Conservation (phyloP, 495 filamentous ascomycete genomes). For the Penicillium canariense region DNA sequence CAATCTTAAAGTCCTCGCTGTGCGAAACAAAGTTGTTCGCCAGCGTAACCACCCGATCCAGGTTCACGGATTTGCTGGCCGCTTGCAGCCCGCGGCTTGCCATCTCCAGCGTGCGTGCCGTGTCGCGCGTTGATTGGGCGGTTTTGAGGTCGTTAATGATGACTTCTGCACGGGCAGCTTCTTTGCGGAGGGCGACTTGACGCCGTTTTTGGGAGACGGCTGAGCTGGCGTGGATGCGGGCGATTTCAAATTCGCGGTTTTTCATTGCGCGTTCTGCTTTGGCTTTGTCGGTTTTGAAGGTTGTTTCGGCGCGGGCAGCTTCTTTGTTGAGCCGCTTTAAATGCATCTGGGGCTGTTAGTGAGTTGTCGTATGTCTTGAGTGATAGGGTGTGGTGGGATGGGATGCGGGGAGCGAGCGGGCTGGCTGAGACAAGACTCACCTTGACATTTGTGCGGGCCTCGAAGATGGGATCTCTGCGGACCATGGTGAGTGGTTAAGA, state of each 20-base stretch:
- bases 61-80: constrained; percentile 44
- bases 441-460: constrained; percentile 52
- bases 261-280: constrained; percentile 52
- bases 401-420: background rate
- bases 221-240: constrained; percentile 47
- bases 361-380: constrained; percentile 4
- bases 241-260: constrained; percentile 50
- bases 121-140: constrained; percentile 47
- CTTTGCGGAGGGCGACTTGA: constrained; percentile 44
- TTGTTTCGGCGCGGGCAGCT: constrained; percentile 43
- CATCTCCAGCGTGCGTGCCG: constrained; percentile 43
- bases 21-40: constrained; percentile 49
- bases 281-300: constrained; percentile 48
- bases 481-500: constrained; percentile 38
- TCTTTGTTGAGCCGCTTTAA: constrained; percentile 51
- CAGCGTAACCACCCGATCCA: constrained; percentile 43
- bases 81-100: constrained; percentile 46
- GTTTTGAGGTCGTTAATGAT: constrained; percentile 52
- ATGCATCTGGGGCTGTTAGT: constrained; percentile 33
- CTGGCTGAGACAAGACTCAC: constrained; percentile 18
- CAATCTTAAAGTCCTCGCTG: constrained; percentile 50
- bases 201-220: constrained; percentile 49
- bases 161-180: constrained; percentile 48
- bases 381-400: background rate
- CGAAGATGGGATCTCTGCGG: constrained; percentile 49